A percentile compares a stretch with the other conserved stretches of the same genome.
These are phyloP conservation scores for Leptodontidium sp. DNA, from an alignment of 2,329 filamentous ascomycete species.

Conservation along the genomic window DNA sequence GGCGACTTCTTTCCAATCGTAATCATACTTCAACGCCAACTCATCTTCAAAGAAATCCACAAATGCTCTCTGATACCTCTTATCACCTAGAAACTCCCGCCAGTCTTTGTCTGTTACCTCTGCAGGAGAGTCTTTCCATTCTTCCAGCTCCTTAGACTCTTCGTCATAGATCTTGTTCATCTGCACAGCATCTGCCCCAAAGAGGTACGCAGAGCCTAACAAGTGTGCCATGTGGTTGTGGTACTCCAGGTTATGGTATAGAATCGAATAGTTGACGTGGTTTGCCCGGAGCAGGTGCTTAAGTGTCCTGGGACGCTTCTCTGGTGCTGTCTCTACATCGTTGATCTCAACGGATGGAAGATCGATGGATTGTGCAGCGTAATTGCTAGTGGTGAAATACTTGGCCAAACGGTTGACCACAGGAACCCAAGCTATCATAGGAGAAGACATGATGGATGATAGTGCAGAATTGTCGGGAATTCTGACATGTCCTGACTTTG, in stretches of 20 bases:
- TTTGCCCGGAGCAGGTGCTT: slow-evolving; percentile 93
- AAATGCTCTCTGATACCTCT: slow-evolving; percentile 85
- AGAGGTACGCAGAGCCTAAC: slow-evolving; percentile 83
- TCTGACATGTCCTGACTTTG: slow-evolving; percentile 31
- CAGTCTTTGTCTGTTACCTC: slow-evolving; percentile 88
- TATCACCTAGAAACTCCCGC: slow-evolving; percentile 82
- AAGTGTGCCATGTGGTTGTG: slow-evolving; percentile 88
- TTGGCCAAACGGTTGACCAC: slow-evolving; percentile 50
- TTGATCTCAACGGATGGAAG: slow-evolving; percentile 77
- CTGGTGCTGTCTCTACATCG: slow-evolving; percentile 79
- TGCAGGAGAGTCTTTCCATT: slow-evolving; percentile 84
- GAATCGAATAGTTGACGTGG: slow-evolving; percentile 86
- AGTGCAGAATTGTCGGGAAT: background rate
- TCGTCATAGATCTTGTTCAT: slow-evolving; percentile 83
- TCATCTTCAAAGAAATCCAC: slow-evolving; percentile 97
- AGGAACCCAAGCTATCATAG: slow-evolving; percentile 55
- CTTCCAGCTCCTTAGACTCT: slow-evolving; percentile 74
- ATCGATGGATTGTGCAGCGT: slow-evolving; percentile 53
- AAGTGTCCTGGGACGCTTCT: slow-evolving; percentile 81
- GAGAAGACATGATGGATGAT: slow-evolving; percentile 47
- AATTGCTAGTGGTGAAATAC: slow-evolving; percentile 44
- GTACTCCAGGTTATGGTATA: slow-evolving; percentile 77
- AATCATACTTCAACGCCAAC: slow-evolving; percentile 72
- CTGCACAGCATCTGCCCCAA: slow-evolving; percentile 78
- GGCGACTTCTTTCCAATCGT: slow-evolving; percentile 84